These are phyloP conservation scores for Arabidopsis thaliana DNA, from an alignment of 345 rosid genomes.

Conservation along the genomic window TAIR10.1 NC_003070.9:10371501-10372000, in stretches of 20 bases:
- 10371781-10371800: conserved; percentile 19
- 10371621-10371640: conserved; percentile 21
- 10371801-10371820: conserved; percentile 49
- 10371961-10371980: conserved; percentile 44
- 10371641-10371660: background rate
- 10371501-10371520: conserved; percentile 9
- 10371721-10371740: background rate
- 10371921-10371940: background rate
- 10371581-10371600: conserved; percentile 13
- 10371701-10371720: conserved; percentile 32
- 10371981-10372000: conserved; percentile 31
- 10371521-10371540: background rate
- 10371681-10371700: background rate
- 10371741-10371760: background rate
- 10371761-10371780: background rate
- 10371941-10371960: conserved; percentile 44
- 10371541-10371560: conserved; percentile 30
- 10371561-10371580: conserved; percentile 25
- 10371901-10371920: conserved; percentile 13
- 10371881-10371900: conserved; percentile 4
- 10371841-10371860: conserved; percentile 29
- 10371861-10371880: background rate
- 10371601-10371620: conserved; percentile 5
- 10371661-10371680: conserved; percentile 12
- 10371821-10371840: conserved; percentile 32